Evolutionary conservation across 1,284 basidiomycete genomes (phyloP).

Genomic region (Fomitiporia mediterranea): DNA sequence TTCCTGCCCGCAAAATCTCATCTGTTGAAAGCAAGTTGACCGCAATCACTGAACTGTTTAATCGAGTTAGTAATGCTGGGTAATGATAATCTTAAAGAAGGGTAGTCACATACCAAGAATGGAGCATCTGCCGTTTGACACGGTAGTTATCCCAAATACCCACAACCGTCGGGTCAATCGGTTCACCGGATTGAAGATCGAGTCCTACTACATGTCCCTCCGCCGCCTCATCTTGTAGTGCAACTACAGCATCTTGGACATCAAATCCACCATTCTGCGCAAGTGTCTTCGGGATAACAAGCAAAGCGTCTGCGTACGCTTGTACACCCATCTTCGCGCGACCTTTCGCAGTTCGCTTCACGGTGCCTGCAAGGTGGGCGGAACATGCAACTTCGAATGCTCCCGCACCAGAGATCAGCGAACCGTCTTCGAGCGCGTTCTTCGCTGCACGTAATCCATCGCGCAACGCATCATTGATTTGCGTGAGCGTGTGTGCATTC

Average conservation of each 20-base stretch:
- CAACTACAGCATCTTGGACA: slow-evolving; percentile 93
- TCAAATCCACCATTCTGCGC: slow-evolving; percentile 97
- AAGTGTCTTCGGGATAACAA: slow-evolving; percentile 95
- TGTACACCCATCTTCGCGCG: slow-evolving; percentile 96
- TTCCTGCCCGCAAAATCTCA: slow-evolving; percentile 91
- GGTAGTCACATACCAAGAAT: slow-evolving; percentile 72
- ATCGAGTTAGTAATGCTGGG: slow-evolving; percentile 22
- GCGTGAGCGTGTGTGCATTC: slow-evolving; percentile 93
- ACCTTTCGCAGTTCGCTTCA: slow-evolving; percentile 91
- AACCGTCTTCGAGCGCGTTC: slow-evolving; percentile 91
- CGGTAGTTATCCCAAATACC: slow-evolving; percentile 99
- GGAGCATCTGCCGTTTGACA: slow-evolving; percentile 98
- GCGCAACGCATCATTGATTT: slow-evolving; percentile 95
- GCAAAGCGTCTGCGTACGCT: slow-evolving; percentile 92
- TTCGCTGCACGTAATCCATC: slow-evolving; percentile 96
- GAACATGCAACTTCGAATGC: slow-evolving; percentile 97
- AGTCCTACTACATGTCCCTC: slow-evolving; percentile 90
- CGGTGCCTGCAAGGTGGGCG: slow-evolving; percentile 71
- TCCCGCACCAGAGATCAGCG: slow-evolving; percentile 90
- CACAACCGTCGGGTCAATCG: slow-evolving; percentile 91
- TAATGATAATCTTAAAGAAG: not conserved
- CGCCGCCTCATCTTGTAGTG: slow-evolving; percentile 90
- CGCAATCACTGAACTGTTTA: slow-evolving; percentile 88
- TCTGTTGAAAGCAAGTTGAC: slow-evolving; percentile 94
- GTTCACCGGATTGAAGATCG: slow-evolving; percentile 91